These are phyloP conservation scores for Hypoxylon rubiginosum DNA, from an alignment of 2,329 filamentous ascomycete species.

Conservation along the genomic window DNA sequence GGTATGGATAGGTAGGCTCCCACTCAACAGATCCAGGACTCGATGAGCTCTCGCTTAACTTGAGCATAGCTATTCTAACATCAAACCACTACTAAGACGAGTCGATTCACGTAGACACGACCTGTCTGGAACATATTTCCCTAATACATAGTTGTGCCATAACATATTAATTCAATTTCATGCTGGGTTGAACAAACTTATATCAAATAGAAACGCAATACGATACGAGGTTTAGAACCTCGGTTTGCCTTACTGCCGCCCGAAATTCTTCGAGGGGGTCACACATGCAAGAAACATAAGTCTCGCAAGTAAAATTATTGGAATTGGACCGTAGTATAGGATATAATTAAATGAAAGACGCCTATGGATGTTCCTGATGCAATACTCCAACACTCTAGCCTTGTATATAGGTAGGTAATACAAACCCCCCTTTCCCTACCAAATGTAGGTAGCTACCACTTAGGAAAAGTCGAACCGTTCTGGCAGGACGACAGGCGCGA, in stretches of 20 bases:
- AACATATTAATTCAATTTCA: too few species aligned
- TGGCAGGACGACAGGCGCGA: slow-evolving; percentile 87
- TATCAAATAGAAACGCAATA: too few species aligned
- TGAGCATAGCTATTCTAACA: too few species aligned
- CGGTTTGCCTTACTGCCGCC: not conserved
- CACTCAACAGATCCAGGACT: too few species aligned
- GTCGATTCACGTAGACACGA: too few species aligned
- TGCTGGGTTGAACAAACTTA: too few species aligned
- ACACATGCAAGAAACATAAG: not conserved
- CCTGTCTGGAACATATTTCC: too few species aligned
- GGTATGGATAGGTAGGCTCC: too few species aligned
- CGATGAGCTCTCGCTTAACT: too few species aligned
- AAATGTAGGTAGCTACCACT: not conserved
- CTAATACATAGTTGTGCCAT: too few species aligned
- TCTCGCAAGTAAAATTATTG: not conserved
- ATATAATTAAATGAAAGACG: slow-evolving; percentile 6
- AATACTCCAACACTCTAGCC: slow-evolving; percentile 2
- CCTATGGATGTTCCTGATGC: not conserved
- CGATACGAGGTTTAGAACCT: not conserved
- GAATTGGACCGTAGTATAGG: too few species aligned
- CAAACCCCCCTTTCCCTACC: not conserved
- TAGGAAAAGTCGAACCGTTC: slow-evolving; percentile 81
- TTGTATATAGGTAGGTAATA: slow-evolving; percentile 4
- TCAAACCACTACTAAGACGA: too few species aligned
- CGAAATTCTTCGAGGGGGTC: not conserved